These are phyloP conservation scores for Apiospora saccharicola DNA, from an alignment of 2,329 filamentous ascomycete species.

Conservation along the genomic window DNA sequence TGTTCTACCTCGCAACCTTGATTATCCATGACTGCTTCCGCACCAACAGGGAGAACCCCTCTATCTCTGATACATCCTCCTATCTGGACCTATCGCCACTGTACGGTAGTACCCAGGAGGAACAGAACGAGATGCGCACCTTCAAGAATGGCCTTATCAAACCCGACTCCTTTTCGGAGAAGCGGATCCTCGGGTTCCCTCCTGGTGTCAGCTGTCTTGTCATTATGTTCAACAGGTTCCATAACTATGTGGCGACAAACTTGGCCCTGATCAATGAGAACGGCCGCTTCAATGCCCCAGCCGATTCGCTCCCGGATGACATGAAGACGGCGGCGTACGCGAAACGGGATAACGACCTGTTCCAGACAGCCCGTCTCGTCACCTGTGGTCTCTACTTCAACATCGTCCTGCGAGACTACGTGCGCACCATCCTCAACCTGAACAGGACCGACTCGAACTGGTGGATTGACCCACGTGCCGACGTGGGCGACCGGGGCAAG, in stretches of 20 bases:
- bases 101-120: constrained; percentile 72
- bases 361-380: constrained; percentile 51
- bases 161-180: constrained; percentile 75
- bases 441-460: constrained; percentile 52
- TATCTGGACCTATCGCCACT: constrained; percentile 77
- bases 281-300: constrained; percentile 75
- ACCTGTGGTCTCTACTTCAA: constrained; percentile 66
- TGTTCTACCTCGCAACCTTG: constrained; percentile 79
- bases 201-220: constrained; percentile 75
- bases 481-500: constrained; percentile 35
- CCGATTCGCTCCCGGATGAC: constrained; percentile 49
- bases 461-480: constrained; percentile 40
- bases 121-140: constrained; percentile 72
- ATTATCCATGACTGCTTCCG: constrained; percentile 54
- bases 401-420: constrained; percentile 50
- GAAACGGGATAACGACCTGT: constrained; percentile 49
- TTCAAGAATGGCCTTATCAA: constrained; percentile 77
- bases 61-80: constrained; percentile 68
- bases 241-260: constrained; percentile 84
- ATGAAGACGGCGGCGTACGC: constrained; percentile 45
- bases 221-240: constrained; percentile 84
- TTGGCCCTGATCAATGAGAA: constrained; percentile 87
- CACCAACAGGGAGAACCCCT: constrained; percentile 23
- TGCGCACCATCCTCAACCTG: constrained; percentile 50
- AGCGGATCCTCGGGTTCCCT: constrained; percentile 73